Evolutionary conservation across 2,329 filamentous ascomycete species (phyloP).

Genomic region (Mycogone perniciosa): DNA sequence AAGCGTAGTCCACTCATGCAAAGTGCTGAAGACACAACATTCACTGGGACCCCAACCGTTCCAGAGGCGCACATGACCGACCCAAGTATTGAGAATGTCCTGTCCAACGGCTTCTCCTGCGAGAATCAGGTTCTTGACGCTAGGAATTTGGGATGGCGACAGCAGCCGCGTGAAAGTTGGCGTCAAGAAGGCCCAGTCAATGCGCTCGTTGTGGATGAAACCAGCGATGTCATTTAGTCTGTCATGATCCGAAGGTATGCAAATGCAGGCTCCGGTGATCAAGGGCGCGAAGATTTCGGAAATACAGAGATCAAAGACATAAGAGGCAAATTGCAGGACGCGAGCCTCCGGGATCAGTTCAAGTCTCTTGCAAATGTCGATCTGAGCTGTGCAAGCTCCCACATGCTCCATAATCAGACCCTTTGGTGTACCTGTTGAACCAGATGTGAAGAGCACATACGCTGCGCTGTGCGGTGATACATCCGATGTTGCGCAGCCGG

Average conservation of each 20-base stretch:
- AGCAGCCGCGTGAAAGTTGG: slow-evolving; percentile 2
- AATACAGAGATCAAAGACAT: slow-evolving; percentile 9
- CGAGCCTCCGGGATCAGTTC: not conserved
- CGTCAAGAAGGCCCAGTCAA: slow-evolving; percentile 2
- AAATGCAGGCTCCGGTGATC: slow-evolving; percentile 12
- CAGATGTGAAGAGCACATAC: not conserved
- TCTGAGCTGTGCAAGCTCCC: not conserved
- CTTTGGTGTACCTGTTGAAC: slow-evolving; percentile 1
- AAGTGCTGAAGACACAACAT: slow-evolving; percentile 12
- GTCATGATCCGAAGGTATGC: slow-evolving; percentile 14
- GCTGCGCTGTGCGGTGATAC: not conserved
- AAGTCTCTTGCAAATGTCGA: not conserved
- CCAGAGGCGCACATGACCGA: not conserved
- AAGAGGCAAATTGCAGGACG: slow-evolving; percentile 12
- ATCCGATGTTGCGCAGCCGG: not conserved
- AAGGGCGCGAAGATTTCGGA: slow-evolving; percentile 9
- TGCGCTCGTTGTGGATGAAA: not conserved
- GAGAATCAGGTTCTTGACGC: slow-evolving; percentile 7
- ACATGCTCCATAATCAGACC: not conserved
- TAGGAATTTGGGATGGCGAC: not conserved
- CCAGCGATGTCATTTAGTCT: slow-evolving; percentile 4
- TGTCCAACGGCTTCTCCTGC: slow-evolving; percentile 10
- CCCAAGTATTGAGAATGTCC: not conserved
- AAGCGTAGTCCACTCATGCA: not conserved
- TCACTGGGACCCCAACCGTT: slow-evolving; percentile 5